Evolutionary conservation across 2,329 filamentous ascomycete species (phyloP).

Genomic region (Aspergillus niger): DNA sequence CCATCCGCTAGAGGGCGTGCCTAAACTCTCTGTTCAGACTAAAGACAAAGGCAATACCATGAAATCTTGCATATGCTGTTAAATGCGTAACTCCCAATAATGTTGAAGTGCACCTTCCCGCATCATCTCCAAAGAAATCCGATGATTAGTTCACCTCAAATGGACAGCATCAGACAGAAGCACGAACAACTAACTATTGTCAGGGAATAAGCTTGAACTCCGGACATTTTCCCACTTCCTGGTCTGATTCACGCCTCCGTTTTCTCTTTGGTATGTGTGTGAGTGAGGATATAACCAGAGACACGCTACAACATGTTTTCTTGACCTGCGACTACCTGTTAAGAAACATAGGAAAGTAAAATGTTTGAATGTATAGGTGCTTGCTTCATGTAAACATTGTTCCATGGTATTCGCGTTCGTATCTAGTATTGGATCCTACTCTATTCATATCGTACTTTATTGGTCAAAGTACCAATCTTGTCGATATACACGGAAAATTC

Average conservation of each 20-base stretch:
- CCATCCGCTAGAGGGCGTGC: neutral
- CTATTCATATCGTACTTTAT: conserved; percentile 31
- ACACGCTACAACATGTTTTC: neutral
- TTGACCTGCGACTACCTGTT: neutral
- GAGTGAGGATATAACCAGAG: neutral
- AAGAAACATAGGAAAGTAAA: neutral
- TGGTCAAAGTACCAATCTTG: conserved; percentile 34
- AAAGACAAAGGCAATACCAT: neutral
- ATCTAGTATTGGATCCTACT: neutral
- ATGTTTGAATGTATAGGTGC: neutral
- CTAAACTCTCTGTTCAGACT: neutral
- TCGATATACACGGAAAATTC: conserved; percentile 33
- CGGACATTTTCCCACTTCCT: neutral
- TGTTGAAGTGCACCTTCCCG: too few relatives aligned
- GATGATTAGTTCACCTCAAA: neutral
- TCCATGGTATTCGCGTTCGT: neutral
- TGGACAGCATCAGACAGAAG: neutral
- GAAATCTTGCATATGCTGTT: neutral
- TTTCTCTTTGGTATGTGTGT: neutral
- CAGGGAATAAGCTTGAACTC: neutral
- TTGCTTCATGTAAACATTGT: neutral
- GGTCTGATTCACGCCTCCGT: neutral
- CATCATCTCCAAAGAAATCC: neutral
- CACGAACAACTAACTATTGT: neutral
- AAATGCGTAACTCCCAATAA: neutral